Base-by-base conservation (phyloP, 2,329 filamentous ascomycete species). In the Pestalotiopsis sp. region DNA sequence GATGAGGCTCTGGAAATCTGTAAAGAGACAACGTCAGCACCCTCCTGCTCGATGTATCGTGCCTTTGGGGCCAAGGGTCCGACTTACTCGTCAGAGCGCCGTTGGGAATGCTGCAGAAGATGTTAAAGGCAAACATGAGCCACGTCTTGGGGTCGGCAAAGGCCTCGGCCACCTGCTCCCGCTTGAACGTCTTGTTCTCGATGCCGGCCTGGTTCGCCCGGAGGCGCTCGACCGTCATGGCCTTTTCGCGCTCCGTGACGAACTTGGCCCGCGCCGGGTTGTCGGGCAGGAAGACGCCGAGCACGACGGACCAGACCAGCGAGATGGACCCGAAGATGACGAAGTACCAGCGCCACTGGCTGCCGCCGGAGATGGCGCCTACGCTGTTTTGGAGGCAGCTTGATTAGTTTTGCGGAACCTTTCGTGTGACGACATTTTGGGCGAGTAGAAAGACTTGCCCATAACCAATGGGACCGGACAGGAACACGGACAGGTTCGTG, bases 181-280 rank as follows among this genome's bases (percentile, higher is more conserved):
- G 72, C 62, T 80, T 80, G 70, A 80, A 81, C 25, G 75, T 76
- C 65, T 80, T 81, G 59, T 80, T 77, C 68, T 81, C 80, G 56
- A 81, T 81, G 0, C 87, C 87, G 68, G 86, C 82, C 12, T 81
- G 78, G 71, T 89, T 88, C 4, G 77, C 77, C 0, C 83, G 80
- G 0, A 89, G 83, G 27, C 87, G 83, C 60, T 85, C 84, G 13
- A 88, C 80, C 4, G 86, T 86, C n/a, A 90, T 82, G 2, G 79
- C 80, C 65, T 85, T 86, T 74, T 93, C 90, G 61, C 87, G 83
- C 1, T 81, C 75, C 4, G 80, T 85, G 52, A 93, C 83, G 74
- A 90, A 92, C 69, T 85, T 87, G 3, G 90, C 89, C 0, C 86
- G 89, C 23, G 88, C 84, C 0, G 89, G 89, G 3, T 85, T 82